A percentile compares a stretch with the other conserved stretches of the same genome.
Conservation (phyloP, 371 early-diverging fungal genomes). For the Mucor piriformis region DNA sequence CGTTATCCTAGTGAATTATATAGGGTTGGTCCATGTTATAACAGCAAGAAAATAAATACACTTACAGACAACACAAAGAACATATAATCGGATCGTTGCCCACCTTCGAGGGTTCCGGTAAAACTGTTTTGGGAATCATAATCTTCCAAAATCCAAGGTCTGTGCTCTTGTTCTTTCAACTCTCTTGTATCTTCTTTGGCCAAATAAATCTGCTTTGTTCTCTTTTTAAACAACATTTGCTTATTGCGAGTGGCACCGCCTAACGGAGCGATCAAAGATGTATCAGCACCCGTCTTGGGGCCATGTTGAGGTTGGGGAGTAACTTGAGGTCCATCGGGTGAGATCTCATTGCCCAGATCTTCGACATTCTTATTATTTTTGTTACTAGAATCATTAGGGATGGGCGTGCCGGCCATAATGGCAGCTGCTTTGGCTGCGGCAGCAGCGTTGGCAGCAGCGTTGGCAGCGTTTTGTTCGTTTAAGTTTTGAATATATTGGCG, state of each 20-base stretch:
- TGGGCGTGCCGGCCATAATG: constrained; percentile 6
- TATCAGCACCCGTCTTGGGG: constrained; percentile 71
- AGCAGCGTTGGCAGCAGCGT: constrained; percentile 17
- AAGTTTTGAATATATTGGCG: constrained; percentile 26
- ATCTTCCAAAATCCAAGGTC: constrained; percentile 83
- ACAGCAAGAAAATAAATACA: background rate
- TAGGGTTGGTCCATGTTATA: no score
- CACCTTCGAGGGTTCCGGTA: constrained; percentile 80
- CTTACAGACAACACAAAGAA: constrained; percentile 72
- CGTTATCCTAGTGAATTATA: constrained; percentile 56
- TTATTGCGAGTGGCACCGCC: constrained; percentile 82
- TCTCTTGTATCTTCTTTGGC: constrained; percentile 76
- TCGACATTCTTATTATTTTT: constrained; percentile 2
- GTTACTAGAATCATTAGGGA: background rate
- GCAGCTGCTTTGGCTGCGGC: constrained; percentile 14
- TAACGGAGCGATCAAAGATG: constrained; percentile 75
- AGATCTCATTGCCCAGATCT: constrained; percentile 17
- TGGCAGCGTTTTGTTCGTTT: constrained; percentile 28
- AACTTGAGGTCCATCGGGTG: constrained; percentile 28
- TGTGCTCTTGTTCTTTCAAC: constrained; percentile 70
- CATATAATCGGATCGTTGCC: constrained; percentile 76
- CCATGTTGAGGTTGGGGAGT: constrained; percentile 32
- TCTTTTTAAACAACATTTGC: constrained; percentile 80
- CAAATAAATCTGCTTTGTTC: constrained; percentile 78
- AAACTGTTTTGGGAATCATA: constrained; percentile 70